A percentile compares a stretch with the other conserved stretches of the same genome.
phyloP scores from a whole-genome alignment of 305 asterid species.

The Fraxinus greggii region DNA sequence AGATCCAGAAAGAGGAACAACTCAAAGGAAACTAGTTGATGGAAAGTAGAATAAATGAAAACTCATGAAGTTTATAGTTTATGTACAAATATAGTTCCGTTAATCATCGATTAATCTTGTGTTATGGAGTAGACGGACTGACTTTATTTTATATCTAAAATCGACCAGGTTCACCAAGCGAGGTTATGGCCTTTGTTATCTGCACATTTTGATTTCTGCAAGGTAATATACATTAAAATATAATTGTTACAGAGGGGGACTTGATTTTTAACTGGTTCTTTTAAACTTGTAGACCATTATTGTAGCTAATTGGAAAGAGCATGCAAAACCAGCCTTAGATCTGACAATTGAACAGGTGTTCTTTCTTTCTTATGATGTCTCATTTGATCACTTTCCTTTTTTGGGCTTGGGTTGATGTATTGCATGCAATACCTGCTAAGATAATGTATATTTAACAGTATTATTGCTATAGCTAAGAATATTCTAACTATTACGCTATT shows the following conservation, averaged over 20 bases:
- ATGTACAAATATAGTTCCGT: not conserved
- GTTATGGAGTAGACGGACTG: not conserved
- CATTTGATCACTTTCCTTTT: not conserved
- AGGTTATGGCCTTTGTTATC: conserved; percentile 53
- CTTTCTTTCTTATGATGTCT: not conserved
- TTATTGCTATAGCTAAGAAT: conserved; percentile 3
- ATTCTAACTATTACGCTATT: conserved; percentile 8
- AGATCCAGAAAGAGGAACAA: not conserved
- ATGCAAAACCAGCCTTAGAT: conserved; percentile 39
- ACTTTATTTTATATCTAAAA: not conserved
- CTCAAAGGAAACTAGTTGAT: not conserved
- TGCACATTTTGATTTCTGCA: conserved; percentile 38
- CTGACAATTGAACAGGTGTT: conserved; percentile 37
- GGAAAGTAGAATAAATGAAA: not conserved
- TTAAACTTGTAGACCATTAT: conserved; percentile 40
- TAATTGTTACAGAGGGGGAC: not conserved
- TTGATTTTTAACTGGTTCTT: conserved; percentile 11
- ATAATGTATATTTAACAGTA: not conserved
- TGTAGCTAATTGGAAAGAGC: conserved; percentile 39
- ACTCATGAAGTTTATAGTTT: not conserved
- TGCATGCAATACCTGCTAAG: not conserved
- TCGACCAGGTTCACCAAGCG: conserved; percentile 37
- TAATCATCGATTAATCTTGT: not conserved
- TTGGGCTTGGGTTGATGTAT: not conserved
- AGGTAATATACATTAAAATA: conserved; percentile 27